Evolutionary conservation across 768 basidiomycete species (phyloP).

Genomic region (Flagelloscypha sp.): DNA sequence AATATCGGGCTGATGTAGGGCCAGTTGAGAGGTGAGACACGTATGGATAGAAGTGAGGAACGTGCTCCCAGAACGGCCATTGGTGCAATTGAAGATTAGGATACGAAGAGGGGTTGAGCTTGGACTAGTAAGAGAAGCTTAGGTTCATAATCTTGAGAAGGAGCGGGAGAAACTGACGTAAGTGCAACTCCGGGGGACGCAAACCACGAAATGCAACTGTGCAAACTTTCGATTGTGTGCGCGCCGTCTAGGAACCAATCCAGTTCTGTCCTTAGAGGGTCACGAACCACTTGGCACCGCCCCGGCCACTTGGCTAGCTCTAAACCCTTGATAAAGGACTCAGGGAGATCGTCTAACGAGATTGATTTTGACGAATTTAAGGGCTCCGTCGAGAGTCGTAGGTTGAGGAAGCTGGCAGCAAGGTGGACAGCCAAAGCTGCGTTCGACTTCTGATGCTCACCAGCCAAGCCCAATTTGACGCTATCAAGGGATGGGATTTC

Average conservation of each 20-base stretch:
- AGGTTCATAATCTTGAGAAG: conserved; percentile 1
- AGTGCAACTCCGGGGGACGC: conserved; percentile 50
- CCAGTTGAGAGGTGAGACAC: conserved; percentile 41
- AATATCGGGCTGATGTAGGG: conserved; percentile 28
- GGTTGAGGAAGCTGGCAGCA: conserved; percentile 52
- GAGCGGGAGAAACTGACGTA: conserved; percentile 13
- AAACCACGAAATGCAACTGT: conserved; percentile 87
- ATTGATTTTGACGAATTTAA: no score
- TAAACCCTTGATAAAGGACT: conserved; percentile 53
- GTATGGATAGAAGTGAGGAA: conserved; percentile 59
- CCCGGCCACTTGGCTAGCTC: conserved; percentile 82
- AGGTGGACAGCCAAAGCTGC: conserved; percentile 79
- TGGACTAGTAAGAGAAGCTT: conserved; percentile 3
- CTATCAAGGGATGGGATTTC: conserved; percentile 37
- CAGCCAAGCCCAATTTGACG: conserved; percentile 72
- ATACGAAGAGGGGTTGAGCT: conserved; percentile 37
- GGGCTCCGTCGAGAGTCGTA: no score
- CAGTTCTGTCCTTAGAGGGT: conserved; percentile 40
- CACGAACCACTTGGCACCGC: conserved; percentile 77
- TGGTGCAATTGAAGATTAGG: conserved; percentile 93
- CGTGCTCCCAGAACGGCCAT: conserved; percentile 69
- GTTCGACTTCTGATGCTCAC: conserved; percentile 80
- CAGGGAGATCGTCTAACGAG: conserved; percentile 33
- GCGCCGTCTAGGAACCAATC: conserved; percentile 96
- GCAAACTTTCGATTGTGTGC: conserved; percentile 86